Base-by-base conservation (phyloP, 2,329 filamentous ascomycete genomes). In the Cladophialophora psammophila region DNA sequence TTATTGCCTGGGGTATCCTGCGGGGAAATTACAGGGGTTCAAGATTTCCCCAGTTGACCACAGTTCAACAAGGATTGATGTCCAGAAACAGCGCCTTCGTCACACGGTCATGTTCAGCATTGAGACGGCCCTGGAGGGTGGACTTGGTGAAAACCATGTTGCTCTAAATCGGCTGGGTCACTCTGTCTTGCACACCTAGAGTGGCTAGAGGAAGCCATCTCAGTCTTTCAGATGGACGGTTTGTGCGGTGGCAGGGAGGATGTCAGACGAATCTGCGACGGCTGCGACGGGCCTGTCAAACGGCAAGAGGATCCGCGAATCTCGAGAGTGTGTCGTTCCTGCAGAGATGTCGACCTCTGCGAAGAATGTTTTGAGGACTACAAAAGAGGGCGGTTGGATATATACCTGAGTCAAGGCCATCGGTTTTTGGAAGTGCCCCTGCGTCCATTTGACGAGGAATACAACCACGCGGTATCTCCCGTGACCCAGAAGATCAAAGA, bases 291-390 rank as follows among this genome's bases (percentile, higher is more conserved):
- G 26, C 3, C 26, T 26, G 26, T 26, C 26, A 26, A 26, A 26
- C 3, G 26, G 12, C 2, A 15, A 52, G 48, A 52, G 2, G 15
- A 9, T 6, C 48, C 48, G 20, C 13, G 20, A 20, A 52, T 20
- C 9, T 26, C 20, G 13, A n/a, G 18, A 9, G 2, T 52, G 9
- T 52, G 48, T 52, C 48, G 48, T n/a, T n/a, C 18, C 13, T 52
- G 48, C 48, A 15, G 48, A 52, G 2, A 52, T 52, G 48, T 52
- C 13, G 48, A 52, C 18, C 48, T 52, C 13, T 52, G 48, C 18
- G 48, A 52, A 26, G 13, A 13, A 26, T 52, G 48, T 20, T 52
- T 52, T 52, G 13, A 52, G 20, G 9, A n/a, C 9, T 52, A 52
- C 20, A 2, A 52, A 52, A 15, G 9, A 26, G 48, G 12, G 15